phyloP scores from a whole-genome alignment of 805 yeast genomes.

The Candida lessepsii region DNA sequence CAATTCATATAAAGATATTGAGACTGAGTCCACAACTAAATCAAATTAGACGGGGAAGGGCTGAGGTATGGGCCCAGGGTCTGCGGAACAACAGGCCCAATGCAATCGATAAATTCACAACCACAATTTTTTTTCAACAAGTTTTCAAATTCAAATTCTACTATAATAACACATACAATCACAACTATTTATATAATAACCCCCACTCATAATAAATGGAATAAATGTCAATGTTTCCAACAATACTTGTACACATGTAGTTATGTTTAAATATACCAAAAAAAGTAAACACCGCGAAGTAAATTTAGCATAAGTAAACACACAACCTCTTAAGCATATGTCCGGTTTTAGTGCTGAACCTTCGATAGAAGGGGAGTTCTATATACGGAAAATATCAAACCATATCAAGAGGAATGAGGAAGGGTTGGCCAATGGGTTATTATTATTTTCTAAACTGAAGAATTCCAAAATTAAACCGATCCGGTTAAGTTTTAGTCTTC shows the following conservation, averaged over 20 bases:
- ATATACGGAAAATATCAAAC: conserved; percentile 51
- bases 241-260: no score
- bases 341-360: conserved; percentile 31
- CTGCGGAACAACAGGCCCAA: no score
- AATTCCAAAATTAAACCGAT: conserved; percentile 46
- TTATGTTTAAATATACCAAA: background rate
- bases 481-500: conserved; percentile 56
- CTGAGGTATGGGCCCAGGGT: no score
- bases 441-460: conserved; percentile 48
- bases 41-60: background rate
- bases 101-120: no score
- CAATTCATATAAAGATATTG: conserved; percentile 7
- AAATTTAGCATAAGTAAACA: background rate
- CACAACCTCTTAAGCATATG: conserved; percentile 16
- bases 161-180: no score
- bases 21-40: conserved; percentile 1
- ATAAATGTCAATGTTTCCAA: no score
- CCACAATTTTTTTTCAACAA: no score
- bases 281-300: background rate
- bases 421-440: conserved; percentile 57
- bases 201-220: no score
- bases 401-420: conserved; percentile 57
- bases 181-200: no score
- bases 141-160: no score
- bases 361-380: conserved; percentile 56